These are phyloP conservation scores for Rachicladosporium sp. DNA, from an alignment of 2,329 filamentous ascomycete species.

Conservation along the genomic window DNA sequence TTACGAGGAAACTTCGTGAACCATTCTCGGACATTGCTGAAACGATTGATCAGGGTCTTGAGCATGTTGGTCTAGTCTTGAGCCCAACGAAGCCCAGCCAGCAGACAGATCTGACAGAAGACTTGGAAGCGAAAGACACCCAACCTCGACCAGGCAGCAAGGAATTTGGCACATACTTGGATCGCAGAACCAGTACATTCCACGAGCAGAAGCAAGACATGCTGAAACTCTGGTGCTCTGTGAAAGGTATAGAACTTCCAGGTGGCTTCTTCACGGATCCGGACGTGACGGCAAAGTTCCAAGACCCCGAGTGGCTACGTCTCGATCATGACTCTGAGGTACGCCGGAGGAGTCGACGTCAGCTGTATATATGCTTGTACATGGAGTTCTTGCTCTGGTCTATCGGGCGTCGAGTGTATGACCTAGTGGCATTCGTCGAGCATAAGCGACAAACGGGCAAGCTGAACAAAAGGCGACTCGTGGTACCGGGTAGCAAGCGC, in stretches of 20 bases:
- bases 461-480: slow-evolving; percentile 48
- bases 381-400: slow-evolving; percentile 57
- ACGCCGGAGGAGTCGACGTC: slow-evolving; percentile 44
- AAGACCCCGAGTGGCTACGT: slow-evolving; percentile 23
- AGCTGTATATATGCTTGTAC: slow-evolving; percentile 57
- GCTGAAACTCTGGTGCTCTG: slow-evolving; percentile 32
- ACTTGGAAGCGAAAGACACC: slow-evolving; percentile 42
- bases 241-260: slow-evolving; percentile 37
- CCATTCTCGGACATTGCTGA: slow-evolving; percentile 52
- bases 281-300: slow-evolving; percentile 16
- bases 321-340: slow-evolving; percentile 8
- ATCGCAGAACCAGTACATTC: slow-evolving; percentile 44
- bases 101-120: slow-evolving; percentile 20
- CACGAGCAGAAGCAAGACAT: slow-evolving; percentile 40
- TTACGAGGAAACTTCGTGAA: slow-evolving; percentile 57
- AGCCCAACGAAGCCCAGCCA: slow-evolving; percentile 31
- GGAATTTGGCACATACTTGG: slow-evolving; percentile 44
- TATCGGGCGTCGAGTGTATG: slow-evolving; percentile 48
- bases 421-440: slow-evolving; percentile 56
- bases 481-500: slow-evolving; percentile 51
- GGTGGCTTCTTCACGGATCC: slow-evolving; percentile 41
- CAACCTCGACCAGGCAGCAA: slow-evolving; percentile 44
- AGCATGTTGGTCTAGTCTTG: slow-evolving; percentile 47
- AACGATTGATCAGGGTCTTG: slow-evolving; percentile 54
- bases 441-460: slow-evolving; percentile 50